Evolutionary conservation across 495 filamentous ascomycete genomes (phyloP), one percentile per base, ranked within the genome.

Genomic region (Lineolata rhizophorae): DNA sequence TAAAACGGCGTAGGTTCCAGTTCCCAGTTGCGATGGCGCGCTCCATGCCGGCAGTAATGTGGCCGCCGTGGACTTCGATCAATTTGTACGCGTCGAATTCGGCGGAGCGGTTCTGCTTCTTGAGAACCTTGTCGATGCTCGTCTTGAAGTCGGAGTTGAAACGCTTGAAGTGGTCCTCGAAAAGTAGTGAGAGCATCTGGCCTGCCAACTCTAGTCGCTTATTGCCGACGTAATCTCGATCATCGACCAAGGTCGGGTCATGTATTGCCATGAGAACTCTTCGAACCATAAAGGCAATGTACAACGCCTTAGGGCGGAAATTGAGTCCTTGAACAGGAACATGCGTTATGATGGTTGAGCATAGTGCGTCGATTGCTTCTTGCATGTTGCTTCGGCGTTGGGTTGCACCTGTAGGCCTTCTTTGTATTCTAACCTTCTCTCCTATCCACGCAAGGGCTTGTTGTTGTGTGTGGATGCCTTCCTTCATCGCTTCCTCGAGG

Each of bases 151-250:
- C 70, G 27, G 65, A 65, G 40, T 83, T 78, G 44, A 92, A 87
- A 36, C 78, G 77, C 55, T 95, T 95, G 67, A 95, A 95, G 18
- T 91, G 53, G 58, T 95, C 87, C 49, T 95, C 90, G 44, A 99
- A 99, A 0, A 99, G 66, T 8, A 95, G 57, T n/a, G 87, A 79
- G 35, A 99, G 51, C 42, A 99, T 70, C 53, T 94, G 87, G 9
- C 87, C 87, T 13, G 83, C 82, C 51, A 99, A 51, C 53, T 99
- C 87, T 30, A 99, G 53, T 26, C 87, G 62, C 52, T 99, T 99
- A 51, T 99, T 99, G 38, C 87, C 87, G 12, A 95, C 83, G 47
- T 95, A 95, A 51, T 99, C 87, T 43, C 87, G 65, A 50, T 99
- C 87, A 39, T 99, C 87, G 2, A 95, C 77, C 38, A 95, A 60